A percentile compares a stretch with the other conserved stretches of the same genome.
phyloP scores from a whole-genome alignment of 345 rosid genomes.

The Rhodomyrtus tomentosa region DNA sequence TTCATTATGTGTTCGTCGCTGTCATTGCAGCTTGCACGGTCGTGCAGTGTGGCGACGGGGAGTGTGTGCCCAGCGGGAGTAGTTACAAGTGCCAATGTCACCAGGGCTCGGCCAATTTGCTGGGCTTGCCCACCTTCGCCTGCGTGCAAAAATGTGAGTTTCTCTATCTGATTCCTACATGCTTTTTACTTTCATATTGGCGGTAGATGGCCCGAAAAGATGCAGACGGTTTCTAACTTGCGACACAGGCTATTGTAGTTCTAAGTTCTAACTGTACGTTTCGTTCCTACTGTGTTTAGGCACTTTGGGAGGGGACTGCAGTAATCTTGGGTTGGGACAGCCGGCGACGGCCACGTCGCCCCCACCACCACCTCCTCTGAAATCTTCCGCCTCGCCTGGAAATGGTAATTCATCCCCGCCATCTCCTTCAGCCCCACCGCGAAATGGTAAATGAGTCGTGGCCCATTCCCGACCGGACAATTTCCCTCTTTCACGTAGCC shows the following conservation, averaged over 20 bases:
- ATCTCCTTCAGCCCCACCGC: neutral
- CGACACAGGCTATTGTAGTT: neutral
- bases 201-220: neutral
- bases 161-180: neutral
- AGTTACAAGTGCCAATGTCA: conserved; percentile 23
- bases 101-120: conserved; percentile 12
- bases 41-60: conserved; percentile 33
- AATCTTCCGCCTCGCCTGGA: neutral
- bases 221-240: neutral
- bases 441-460: neutral
- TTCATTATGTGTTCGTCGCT: neutral
- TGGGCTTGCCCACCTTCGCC: neutral
- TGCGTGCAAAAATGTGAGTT: conserved; percentile 24
- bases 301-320: neutral
- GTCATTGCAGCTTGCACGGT: conserved; percentile 19
- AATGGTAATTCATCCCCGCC: neutral
- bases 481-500: neutral
- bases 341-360: neutral
- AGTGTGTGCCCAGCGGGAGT: conserved; percentile 13
- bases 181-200: neutral
- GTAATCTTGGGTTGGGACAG: neutral
- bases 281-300: neutral
- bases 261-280: neutral
- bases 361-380: neutral
- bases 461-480: too few species aligned